Evolutionary conservation across 163 green algal species (phyloP), one percentile per base, ranked within the genome.

Genomic region (Coccomyxa subellipsoidea): DNA sequence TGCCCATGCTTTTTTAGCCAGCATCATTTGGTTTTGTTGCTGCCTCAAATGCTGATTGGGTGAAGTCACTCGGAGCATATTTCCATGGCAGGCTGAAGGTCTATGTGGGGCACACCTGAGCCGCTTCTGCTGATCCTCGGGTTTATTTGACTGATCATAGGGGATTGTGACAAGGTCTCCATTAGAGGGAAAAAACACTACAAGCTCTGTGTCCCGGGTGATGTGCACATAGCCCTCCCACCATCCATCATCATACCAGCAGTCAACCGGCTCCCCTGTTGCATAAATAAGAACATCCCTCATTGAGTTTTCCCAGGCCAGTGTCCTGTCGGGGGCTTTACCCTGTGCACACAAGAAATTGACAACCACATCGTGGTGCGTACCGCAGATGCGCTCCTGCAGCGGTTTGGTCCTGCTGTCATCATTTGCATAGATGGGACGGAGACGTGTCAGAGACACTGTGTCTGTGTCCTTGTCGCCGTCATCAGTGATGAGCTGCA

Each of bases 201-300:
- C 72, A 78, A 78, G 2, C 37, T 78, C 7, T 2, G 29, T 53
- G 72, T 78, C 37, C 36, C 4, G 21, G 37, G 37, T 53, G 37
- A 59, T 54, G 31, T 78, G 31, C 36, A 78, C 72, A 5, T 40
- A 78, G 72, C 72, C 72, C 36, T 53, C 37, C 72, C 72, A 78
- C 72, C 72, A 78, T 8, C 72, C 72, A 38, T 78, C 72, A 7
- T 78, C 7, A 53, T 78, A 78, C 27, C 27, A 78, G 7, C 31
- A 53, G 37, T 78, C 72, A 4, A 78, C 72, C 12, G 72, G 36
- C 25, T 78, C 72, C 7, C 72, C 72, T 78, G 72, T 1, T 6
- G 27, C 31, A 76, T 34, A 25, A 12, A 59, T 27, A 59, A 18
- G 47, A 54, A 54, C 39, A 54, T 54, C 39, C 8, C 8, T 8